Evolutionary conservation across 495 filamentous ascomycete species (phyloP).

Genomic region (Xylaria grammica): DNA sequence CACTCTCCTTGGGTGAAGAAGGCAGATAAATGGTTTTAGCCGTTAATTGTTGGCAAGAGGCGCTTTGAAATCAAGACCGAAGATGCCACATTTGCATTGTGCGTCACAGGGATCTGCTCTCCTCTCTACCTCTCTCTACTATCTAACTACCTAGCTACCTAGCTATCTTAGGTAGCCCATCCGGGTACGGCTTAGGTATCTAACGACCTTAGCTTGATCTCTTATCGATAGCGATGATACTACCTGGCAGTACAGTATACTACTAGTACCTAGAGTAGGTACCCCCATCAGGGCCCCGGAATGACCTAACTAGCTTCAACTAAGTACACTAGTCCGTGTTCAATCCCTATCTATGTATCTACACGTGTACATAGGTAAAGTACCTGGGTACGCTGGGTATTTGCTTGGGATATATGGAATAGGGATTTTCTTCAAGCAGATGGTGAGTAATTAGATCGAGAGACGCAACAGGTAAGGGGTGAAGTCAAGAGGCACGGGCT

Average conservation of each 20-base stretch:
- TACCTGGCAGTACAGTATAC: no score
- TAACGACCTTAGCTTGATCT: no score
- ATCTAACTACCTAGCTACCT: background rate
- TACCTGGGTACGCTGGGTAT: background rate
- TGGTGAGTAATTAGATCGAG: background rate
- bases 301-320: no score
- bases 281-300: no score
- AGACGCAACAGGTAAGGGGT: background rate
- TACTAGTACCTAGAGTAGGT: no score
- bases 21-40: background rate
- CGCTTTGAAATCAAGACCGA: constrained; percentile 35
- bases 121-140: background rate
- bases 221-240: constrained; percentile 1
- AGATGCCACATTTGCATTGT: constrained; percentile 33
- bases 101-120: constrained; percentile 23
- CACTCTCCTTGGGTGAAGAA: background rate
- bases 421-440: background rate
- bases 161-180: background rate
- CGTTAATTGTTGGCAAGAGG: constrained; percentile 7
- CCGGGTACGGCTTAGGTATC: background rate
- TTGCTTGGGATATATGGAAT: background rate
- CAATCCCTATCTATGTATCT: no score
- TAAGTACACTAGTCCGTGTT: no score
- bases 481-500: background rate
- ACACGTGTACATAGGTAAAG: no score